phyloP scores from a whole-genome alignment of 345 rosid genomes.

The Hibiscus tridactylites region DNA sequence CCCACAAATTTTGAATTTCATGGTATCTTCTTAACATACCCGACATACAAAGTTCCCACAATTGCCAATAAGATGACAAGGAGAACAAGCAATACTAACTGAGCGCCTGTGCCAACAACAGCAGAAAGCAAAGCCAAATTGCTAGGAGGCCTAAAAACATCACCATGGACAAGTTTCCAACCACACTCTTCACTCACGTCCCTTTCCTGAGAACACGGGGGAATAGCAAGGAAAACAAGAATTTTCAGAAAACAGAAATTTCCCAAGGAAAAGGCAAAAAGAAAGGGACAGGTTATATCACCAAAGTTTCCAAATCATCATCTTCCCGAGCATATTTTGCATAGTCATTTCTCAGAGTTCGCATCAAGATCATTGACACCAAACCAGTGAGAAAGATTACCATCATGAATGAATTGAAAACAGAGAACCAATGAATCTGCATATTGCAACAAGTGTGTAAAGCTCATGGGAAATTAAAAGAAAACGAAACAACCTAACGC shows the following conservation, averaged over 20 bases:
- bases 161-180: constrained; percentile 98
- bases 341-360: constrained; percentile 89
- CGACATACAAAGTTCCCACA: constrained; percentile 83
- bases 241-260: constrained; percentile 4
- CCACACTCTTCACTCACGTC: constrained; percentile 98
- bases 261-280: neutral
- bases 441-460: constrained; percentile 10
- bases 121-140: constrained; percentile 74
- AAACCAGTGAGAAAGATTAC: constrained; percentile 96
- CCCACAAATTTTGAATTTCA: constrained; percentile 2
- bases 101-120: constrained; percentile 96
- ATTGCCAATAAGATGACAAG: constrained; percentile 90
- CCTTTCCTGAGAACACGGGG: constrained; percentile 52
- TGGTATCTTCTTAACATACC: constrained; percentile 43
- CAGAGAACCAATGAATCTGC: constrained; percentile 99
- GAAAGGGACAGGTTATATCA: constrained; percentile 20
- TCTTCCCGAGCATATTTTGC: constrained; percentile 96
- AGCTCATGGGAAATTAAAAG: neutral
- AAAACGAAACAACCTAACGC: neutral
- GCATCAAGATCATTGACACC: constrained; percentile 98
- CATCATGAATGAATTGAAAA: constrained; percentile 98
- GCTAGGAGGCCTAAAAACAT: constrained; percentile 82
- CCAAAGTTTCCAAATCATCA: constrained; percentile 92
- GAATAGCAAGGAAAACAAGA: constrained; percentile 5
- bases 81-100: constrained; percentile 81